Evolutionary conservation across 2,329 filamentous ascomycete species (phyloP), one percentile per base, ranked within the genome.

Genomic region (Beauveria sp.): DNA sequence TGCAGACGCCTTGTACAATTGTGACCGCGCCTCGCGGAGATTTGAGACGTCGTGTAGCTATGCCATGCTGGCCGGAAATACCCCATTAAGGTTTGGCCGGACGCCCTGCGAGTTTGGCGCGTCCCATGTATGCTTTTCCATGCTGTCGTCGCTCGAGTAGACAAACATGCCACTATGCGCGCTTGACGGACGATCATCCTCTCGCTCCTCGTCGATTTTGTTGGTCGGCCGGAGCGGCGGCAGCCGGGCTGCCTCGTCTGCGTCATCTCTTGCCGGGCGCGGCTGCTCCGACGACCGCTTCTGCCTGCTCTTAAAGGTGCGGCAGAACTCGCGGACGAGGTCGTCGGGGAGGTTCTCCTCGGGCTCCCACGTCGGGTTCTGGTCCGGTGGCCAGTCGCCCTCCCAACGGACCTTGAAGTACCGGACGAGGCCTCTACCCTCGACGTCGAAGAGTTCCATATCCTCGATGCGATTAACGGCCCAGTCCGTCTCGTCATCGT

Each of bases 321-420:
- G 75, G 9, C 71, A 62, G 62, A 79, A 85, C 2, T 70, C 71
- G 7, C 69, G 71, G 1, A 83, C 71, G 45, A 84, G 67, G 0
- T 62, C 62, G 0, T 68, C 61, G 0, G 79, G 70, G 2, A 86
- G 76, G 58, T 84, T 83, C 3, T 76, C 75, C 64, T 80, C 77
- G 0, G 82, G 83, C 66, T 86, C 83, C 83, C 83, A 86, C 0
- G 82, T 81, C 0, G 81, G 80, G 60, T 86, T 84, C 67, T 84
- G 76, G 9, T 78, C 79, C 0, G 75, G 70, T 0, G 83, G 81
- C 83, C 83, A 86, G 62, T 83, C 70, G 8, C 83, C 83, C 50
- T 77, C 78, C 83, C 83, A 86, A 7, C 79, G 77, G 1, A 86
- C 81, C 34, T 78, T 73, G 68, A 82, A 86, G 62, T 75, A 77